Percentiles rank a stretch among this genome's conserved stretches.
Conservation (phyloP, 2,329 filamentous ascomycete genomes). For the Cylindrodendrum hubeiense region DNA sequence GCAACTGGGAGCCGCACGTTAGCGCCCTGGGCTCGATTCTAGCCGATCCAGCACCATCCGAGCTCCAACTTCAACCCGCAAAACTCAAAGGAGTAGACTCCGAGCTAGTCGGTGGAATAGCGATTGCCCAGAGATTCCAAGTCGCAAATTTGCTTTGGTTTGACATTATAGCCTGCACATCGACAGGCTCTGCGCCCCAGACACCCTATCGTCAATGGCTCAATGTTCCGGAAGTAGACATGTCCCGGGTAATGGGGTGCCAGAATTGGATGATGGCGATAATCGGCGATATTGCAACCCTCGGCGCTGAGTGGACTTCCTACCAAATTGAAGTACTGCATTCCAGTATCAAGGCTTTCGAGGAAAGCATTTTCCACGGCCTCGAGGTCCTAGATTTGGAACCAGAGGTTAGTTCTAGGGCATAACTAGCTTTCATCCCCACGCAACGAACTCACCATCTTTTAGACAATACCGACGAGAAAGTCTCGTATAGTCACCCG, state of each 20-base stretch:
- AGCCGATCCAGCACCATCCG: slow-evolving; percentile 14
- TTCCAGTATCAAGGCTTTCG: neutral
- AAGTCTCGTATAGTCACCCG: neutral
- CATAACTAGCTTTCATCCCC: neutral
- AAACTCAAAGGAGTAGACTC: slow-evolving; percentile 4
- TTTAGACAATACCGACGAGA: neutral
- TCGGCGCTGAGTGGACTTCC: neutral
- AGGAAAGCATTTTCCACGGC: neutral
- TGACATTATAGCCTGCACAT: slow-evolving; percentile 30
- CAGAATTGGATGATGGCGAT: slow-evolving; percentile 32
- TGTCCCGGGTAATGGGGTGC: slow-evolving; percentile 39
- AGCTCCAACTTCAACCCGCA: neutral
- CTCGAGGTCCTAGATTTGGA: neutral
- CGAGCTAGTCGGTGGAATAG: slow-evolving; percentile 19
- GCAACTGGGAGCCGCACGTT: slow-evolving; percentile 38
- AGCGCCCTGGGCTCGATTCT: slow-evolving; percentile 31
- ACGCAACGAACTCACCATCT: neutral
- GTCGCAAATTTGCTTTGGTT: slow-evolving; percentile 38
- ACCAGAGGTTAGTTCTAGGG: neutral
- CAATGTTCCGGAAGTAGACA: slow-evolving; percentile 17
- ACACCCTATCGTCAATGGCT: slow-evolving; percentile 32
- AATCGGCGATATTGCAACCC: slow-evolving; percentile 30
- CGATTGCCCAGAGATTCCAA: slow-evolving; percentile 33
- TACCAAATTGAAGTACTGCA: neutral
- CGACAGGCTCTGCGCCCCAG: slow-evolving; percentile 20